phyloP scores from a whole-genome alignment of 768 basidiomycete species.

The Rhodosporidiobolus sp. region DNA sequence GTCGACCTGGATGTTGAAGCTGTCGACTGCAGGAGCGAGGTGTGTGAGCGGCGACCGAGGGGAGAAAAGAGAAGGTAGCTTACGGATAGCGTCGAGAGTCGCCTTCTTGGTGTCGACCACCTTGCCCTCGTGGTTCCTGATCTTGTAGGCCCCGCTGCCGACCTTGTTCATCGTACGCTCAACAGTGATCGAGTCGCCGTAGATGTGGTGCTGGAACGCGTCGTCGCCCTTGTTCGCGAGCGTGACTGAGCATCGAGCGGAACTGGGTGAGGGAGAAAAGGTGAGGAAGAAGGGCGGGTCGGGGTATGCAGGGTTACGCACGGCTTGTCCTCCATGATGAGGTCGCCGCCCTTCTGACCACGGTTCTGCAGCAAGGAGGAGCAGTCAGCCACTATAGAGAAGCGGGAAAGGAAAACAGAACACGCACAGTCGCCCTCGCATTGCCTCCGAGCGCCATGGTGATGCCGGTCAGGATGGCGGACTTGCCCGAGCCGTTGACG shows the following conservation, averaged over 20 bases:
- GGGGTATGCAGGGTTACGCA: no score
- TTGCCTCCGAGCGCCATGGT: constrained; percentile 92
- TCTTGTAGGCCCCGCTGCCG: constrained; percentile 75
- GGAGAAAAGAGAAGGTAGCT: background rate
- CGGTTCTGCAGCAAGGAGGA: constrained; percentile 34
- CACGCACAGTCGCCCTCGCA: constrained; percentile 82
- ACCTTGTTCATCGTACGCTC: constrained; percentile 75
- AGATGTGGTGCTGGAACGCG: constrained; percentile 78
- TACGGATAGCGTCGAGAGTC: constrained; percentile 74
- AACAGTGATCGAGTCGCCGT: constrained; percentile 78
- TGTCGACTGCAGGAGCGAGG: constrained; percentile 57
- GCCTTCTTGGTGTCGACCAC: constrained; percentile 72
- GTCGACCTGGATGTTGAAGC: constrained; percentile 95
- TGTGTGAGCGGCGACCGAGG: background rate
- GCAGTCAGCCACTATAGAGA: constrained; percentile 8
- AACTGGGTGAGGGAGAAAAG: constrained; percentile 50
- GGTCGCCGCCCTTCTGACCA: constrained; percentile 31
- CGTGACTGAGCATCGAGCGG: constrained; percentile 70
- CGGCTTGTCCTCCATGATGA: constrained; percentile 38
- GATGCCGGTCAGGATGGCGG: constrained; percentile 67
- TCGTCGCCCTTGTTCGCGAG: constrained; percentile 89
- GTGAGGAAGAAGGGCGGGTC: background rate
- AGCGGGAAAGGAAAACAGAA: constrained; percentile 79
- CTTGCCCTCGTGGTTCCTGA: constrained; percentile 63
- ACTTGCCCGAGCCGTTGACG: constrained; percentile 46